These are phyloP conservation scores for Suillus occidentalis DNA, from an alignment of 768 basidiomycete species.

Conservation along the genomic window DNA sequence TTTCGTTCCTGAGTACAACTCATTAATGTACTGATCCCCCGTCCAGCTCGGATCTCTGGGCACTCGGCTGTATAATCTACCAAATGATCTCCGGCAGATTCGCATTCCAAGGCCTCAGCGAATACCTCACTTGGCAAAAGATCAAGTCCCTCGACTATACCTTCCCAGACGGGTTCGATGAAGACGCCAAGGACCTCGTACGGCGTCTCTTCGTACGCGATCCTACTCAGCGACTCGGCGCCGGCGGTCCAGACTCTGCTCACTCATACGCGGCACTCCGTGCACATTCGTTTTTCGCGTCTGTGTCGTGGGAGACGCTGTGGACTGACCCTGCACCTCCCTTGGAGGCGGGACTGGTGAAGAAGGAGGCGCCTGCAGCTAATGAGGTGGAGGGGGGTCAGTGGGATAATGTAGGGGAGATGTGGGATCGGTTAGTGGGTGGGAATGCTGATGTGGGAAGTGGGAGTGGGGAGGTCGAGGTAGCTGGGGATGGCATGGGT, in stretches of 20 bases:
- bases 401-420: conserved; percentile 55
- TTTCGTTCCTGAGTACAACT: not conserved
- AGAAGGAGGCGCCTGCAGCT: conserved; percentile 39
- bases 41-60: conserved; percentile 89
- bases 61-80: conserved; percentile 90
- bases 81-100: too few species aligned
- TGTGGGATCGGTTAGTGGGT: conserved; percentile 51
- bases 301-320: conserved; percentile 59
- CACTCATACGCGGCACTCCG: conserved; percentile 50
- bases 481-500: conserved; percentile 41
- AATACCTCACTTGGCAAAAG: conserved; percentile 94
- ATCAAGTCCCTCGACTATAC: conserved; percentile 86
- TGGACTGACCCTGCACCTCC: conserved; percentile 65
- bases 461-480: not conserved
- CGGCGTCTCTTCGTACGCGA: conserved; percentile 72
- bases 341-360: conserved; percentile 58
- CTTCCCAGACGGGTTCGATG: conserved; percentile 85
- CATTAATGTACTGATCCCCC: conserved; percentile 5
- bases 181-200: conserved; percentile 78
- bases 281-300: conserved; percentile 59
- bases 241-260: conserved; percentile 39
- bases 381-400: conserved; percentile 31
- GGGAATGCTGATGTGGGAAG: conserved; percentile 15
- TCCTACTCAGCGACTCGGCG: conserved; percentile 60
- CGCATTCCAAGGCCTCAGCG: conserved; percentile 87